Base-by-base conservation (phyloP, 257 asterid genomes). In the Pogostemon cablin region DNA sequence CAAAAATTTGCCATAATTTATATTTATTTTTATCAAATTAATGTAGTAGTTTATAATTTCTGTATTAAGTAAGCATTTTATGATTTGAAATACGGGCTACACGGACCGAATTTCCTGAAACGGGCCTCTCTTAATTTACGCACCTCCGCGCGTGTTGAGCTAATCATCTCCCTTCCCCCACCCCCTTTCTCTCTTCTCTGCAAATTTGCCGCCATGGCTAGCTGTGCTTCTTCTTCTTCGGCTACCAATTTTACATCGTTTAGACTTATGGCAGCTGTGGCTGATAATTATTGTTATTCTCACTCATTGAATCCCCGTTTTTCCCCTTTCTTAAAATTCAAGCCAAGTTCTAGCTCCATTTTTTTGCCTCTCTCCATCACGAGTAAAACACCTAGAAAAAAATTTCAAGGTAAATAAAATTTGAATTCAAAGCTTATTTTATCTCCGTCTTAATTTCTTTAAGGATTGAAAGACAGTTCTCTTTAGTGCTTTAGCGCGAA, bases 351-450 rank as follows among this genome's bases (percentile, higher is more conserved):
- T 67, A 67, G 72, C 77, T 71, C 83, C 59, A 66, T 40, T 49
- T 66, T 80, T 64, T 47, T 79, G 67, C 77, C 91, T 65, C 34
- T 87, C 35, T 76, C 88, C 2, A 55, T 72, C 78, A 56, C 79
- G 65, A 69, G 79, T 42, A 85, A 78, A 65, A 73, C 17, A 53
- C 81, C 81, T 66, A 69, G 78, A 43, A 81, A 52, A 70, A 50
- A 8, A 17, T 80, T 89, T 39, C 73, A 71, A 63, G 95, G 98
- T 86, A 42, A 63, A 65, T 42, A 25, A 25, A 25, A 49, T n/a
- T 34, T 66, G 5, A 39, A 42, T 72, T 55, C 44, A 35, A 66
- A 72, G 9, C 7, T 7, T 6, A 10, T 9, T 68, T 10, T 7
- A 3, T 34, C 40, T 20, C 20, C 3, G 1, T 43, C 32, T 6